A percentile compares a stretch with the other conserved stretches of the same genome.
These are phyloP conservation scores for Talaromyces funiculosus DNA, from an alignment of 2,329 filamentous ascomycete genomes.

Conservation along the genomic window DNA sequence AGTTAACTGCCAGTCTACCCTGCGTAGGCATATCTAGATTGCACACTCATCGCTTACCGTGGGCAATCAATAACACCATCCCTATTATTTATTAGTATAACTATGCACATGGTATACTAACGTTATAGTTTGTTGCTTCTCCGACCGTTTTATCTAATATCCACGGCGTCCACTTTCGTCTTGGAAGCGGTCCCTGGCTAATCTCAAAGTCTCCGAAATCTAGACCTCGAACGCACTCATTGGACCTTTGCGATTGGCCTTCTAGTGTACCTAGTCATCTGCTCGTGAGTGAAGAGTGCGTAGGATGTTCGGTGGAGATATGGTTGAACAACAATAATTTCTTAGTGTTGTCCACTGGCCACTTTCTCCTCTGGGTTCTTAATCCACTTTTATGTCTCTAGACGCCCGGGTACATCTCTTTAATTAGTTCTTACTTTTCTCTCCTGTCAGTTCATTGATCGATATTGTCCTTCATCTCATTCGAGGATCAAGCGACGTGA, in stretches of 20 bases:
- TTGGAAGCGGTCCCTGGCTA: not conserved
- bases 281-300: not conserved
- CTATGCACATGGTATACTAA: not conserved
- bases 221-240: not conserved
- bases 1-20: not conserved
- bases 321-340: not conserved
- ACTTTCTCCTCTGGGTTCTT: not conserved
- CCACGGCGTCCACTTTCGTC: not conserved
- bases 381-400: not conserved
- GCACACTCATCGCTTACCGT: not conserved
- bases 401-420: not conserved
- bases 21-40: not conserved
- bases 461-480: not conserved
- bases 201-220: not conserved
- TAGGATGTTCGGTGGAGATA: not conserved
- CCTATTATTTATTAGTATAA: not conserved
- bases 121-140: not conserved
- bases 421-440: not conserved
- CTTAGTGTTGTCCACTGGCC: not conserved
- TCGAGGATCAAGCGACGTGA: not conserved
- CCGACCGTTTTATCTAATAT: slow-evolving; percentile 1
- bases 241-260: not conserved
- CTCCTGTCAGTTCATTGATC: not conserved
- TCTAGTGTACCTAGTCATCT: not conserved
- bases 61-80: not conserved